Conservation (phyloP, 2,329 filamentous ascomycete species). For the Aspergillus fumigatus region DNA sequence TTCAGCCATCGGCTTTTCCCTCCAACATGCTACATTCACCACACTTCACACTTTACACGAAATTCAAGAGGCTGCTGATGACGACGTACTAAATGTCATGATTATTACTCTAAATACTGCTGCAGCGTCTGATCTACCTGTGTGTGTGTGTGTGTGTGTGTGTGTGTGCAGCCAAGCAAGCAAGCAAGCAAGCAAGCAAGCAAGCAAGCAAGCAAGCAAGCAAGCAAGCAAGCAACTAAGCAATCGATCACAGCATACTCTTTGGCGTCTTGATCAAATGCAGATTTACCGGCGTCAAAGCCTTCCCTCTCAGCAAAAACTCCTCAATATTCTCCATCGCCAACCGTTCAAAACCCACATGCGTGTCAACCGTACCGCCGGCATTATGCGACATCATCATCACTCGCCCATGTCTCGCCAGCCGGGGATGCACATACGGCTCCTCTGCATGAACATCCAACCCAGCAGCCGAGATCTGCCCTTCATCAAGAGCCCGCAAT, state of each 20-base stretch:
- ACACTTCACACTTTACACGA: neutral
- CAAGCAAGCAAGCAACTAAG: neutral
- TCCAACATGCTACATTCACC: neutral
- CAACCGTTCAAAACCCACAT: slow-evolving; percentile 46
- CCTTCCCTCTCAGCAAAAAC: slow-evolving; percentile 31
- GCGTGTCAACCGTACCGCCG: slow-evolving; percentile 46
- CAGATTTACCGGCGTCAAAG: slow-evolving; percentile 56
- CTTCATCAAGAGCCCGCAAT: slow-evolving; percentile 43
- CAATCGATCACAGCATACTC: slow-evolving; percentile 6
- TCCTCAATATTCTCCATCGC: slow-evolving; percentile 45
- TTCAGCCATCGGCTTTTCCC: too few species aligned
- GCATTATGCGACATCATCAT: slow-evolving; percentile 47
- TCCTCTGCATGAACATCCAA: slow-evolving; percentile 54
- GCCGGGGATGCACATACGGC: slow-evolving; percentile 45
- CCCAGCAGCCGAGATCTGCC: slow-evolving; percentile 46
- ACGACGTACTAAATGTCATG: neutral
- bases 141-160: neutral
- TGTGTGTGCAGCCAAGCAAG: neutral
- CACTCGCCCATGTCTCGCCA: slow-evolving; percentile 41
- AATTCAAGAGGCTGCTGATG: neutral
- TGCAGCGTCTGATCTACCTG: neutral
- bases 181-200: too few species aligned
- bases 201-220: neutral
- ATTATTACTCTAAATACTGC: neutral
- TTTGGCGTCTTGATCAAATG: slow-evolving; percentile 42